phyloP scores from a whole-genome alignment of 1,284 basidiomycete species.

The Neolentinus lepideus region DNA sequence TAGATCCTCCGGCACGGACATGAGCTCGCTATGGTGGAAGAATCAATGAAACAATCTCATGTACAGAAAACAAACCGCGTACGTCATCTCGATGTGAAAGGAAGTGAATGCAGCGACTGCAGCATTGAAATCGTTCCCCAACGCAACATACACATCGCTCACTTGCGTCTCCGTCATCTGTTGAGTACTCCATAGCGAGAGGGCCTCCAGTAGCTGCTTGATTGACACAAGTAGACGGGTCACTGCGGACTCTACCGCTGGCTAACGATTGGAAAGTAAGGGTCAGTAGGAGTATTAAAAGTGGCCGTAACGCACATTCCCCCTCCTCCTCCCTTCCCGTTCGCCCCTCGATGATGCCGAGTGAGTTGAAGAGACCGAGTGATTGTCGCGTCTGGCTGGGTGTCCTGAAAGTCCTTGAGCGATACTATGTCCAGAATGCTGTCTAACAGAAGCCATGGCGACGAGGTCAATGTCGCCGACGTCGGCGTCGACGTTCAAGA shows the following conservation, averaged over 20 bases:
- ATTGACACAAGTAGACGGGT: constrained; percentile 93
- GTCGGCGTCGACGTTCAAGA: background rate
- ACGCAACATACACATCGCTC: constrained; percentile 93
- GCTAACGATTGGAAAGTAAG: constrained; percentile 29
- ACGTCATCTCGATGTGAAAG: constrained; percentile 91
- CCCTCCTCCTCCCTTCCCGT: constrained; percentile 11
- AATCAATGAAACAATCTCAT: constrained; percentile 4
- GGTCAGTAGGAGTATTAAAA: background rate
- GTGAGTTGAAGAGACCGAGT: constrained; percentile 14
- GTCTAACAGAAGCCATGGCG: background rate
- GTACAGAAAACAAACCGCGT: constrained; percentile 26
- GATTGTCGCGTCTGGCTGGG: constrained; percentile 8
- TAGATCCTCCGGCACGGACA: constrained; percentile 85
- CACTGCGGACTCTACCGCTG: constrained; percentile 85
- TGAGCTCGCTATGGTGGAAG: constrained; percentile 62
- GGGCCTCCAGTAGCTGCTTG: constrained; percentile 87
- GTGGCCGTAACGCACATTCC: constrained; percentile 9
- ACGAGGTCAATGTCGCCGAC: background rate
- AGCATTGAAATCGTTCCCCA: constrained; percentile 96
- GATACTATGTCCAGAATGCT: background rate
- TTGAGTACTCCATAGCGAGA: constrained; percentile 83
- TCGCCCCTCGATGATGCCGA: constrained; percentile 13
- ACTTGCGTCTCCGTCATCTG: constrained; percentile 78
- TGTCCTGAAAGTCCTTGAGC: constrained; percentile 1
- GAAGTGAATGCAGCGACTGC: constrained; percentile 85